Evolutionary conservation across 108 stramenopile genomes (phyloP).

Genomic region (Fragilaria crotonensis): DNA sequence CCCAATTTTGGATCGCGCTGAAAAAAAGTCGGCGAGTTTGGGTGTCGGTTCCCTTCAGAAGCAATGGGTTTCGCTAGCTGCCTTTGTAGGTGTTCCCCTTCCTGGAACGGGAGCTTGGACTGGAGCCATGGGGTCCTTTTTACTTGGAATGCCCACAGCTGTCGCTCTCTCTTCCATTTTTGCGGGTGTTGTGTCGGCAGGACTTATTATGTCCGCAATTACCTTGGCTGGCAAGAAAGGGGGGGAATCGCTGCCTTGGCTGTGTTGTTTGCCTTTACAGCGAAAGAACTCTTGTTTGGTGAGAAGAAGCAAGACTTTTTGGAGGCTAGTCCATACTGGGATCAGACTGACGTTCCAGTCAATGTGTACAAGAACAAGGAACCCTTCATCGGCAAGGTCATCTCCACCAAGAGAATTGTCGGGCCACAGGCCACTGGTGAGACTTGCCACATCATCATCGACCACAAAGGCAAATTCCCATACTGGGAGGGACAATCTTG

Average conservation of each 20-base stretch:
- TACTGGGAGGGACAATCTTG: slow-evolving; percentile 98
- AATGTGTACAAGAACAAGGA: slow-evolving; percentile 96
- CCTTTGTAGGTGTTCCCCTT: slow-evolving; percentile 94
- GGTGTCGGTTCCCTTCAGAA: slow-evolving; percentile 75
- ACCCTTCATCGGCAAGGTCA: slow-evolving; percentile 92
- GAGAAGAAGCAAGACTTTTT: slow-evolving; percentile 88
- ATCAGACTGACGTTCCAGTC: slow-evolving; percentile 83
- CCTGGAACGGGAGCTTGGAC: slow-evolving; percentile 98
- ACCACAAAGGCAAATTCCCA: slow-evolving; percentile 94
- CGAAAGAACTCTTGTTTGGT: slow-evolving; percentile 41
- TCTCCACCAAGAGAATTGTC: slow-evolving; percentile 95
- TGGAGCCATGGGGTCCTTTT: slow-evolving; percentile 91
- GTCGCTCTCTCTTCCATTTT: slow-evolving; percentile 85
- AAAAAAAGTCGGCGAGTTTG: slow-evolving; percentile 70
- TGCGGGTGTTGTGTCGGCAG: slow-evolving; percentile 87
- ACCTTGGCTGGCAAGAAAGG: slow-evolving; percentile 77
- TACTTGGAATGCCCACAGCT: slow-evolving; percentile 84
- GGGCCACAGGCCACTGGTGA: slow-evolving; percentile 96
- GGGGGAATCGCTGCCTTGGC: slow-evolving; percentile 64
- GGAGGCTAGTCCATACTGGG: slow-evolving; percentile 91
- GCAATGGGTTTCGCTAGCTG: slow-evolving; percentile 87
- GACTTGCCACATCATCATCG: slow-evolving; percentile 97
- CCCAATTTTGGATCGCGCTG: slow-evolving; percentile 73
- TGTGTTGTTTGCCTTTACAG: slow-evolving; percentile 52
- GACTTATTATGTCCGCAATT: slow-evolving; percentile 82